Evolutionary conservation across 1,284 basidiomycete genomes (phyloP), one percentile per base, ranked within the genome.

Genomic region (Neolentinus lepideus): DNA sequence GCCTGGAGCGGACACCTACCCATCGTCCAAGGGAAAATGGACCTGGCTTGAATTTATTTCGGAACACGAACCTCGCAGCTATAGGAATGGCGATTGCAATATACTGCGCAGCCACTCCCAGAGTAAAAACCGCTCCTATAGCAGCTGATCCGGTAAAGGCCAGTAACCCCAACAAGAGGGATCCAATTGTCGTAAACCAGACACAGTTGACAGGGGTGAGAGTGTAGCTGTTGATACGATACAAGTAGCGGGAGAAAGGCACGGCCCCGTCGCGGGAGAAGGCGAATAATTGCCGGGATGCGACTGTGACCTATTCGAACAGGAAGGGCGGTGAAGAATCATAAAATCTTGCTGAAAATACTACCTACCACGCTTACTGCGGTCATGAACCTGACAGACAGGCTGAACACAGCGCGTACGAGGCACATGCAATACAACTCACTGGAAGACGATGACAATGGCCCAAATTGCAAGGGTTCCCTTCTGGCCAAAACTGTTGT

Each of bases 381-480:
- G 16, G 38, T 21, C 16, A 43, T 43, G 38, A 43, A 43, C 38
- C 38, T 43, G 38, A 3, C 16, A n/a, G 58, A 43, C 33, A 16
- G 4, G 38, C 4, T 43, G n/a, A n/a, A 6, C 3, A n/a, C 12
- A 16, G 16, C 6, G 4, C 6, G 19, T 43, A 6, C 4, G 8
- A 43, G 38, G 12, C 58, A 57, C 54, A 55, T 56, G 29, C 16
- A 9, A 22, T 16, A 29, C 19, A 33, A 68, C 77, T 60, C 64
- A 90, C 80, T 89, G 87, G 0, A 78, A 79, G 38, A 87, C 63
- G 16, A 88, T 76, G 27, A 90, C 79, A 56, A 88, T 69, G 1
- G 81, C 72, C 87, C 87, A 90, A 2, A 89, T 48, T 0, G 69
- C 78, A 2, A 90, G 71, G 0, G 85, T 85, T 0, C 80, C 80